These are phyloP conservation scores for Reutealis trisperma DNA, from an alignment of 345 rosid species.

Conservation along the genomic window DNA sequence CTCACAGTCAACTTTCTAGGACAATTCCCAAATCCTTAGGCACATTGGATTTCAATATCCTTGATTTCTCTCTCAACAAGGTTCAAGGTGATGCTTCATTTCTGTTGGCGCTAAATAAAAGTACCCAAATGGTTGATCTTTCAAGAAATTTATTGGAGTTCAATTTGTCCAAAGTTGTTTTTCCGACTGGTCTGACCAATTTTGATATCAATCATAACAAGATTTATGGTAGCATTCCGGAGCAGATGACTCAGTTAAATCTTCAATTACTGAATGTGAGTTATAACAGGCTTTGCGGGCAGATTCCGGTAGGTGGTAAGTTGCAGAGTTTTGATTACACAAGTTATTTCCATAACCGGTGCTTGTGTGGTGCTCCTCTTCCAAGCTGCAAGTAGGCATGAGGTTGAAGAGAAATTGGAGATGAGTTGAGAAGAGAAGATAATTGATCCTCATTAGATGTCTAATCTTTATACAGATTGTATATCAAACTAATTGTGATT, in stretches of 20 bases:
- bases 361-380: constrained; percentile 87
- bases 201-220: constrained; percentile 73
- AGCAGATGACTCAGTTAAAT: constrained; percentile 36
- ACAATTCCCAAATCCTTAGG: constrained; percentile 56
- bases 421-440: too few relatives aligned
- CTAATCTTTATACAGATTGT: too few relatives aligned
- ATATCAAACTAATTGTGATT: too few relatives aligned
- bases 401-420: too few relatives aligned
- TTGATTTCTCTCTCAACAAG: constrained; percentile 65
- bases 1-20: constrained; percentile 72
- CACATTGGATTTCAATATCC: constrained; percentile 38
- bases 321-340: constrained; percentile 57
- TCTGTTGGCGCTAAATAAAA: constrained; percentile 65
- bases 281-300: constrained; percentile 71
- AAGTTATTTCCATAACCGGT: constrained; percentile 60
- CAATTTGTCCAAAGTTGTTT: constrained; percentile 48
- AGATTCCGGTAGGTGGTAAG: constrained; percentile 60
- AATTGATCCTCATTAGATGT: too few relatives aligned
- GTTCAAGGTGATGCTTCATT: constrained; percentile 65
- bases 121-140: constrained; percentile 41
- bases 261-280: constrained; percentile 62
- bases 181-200: constrained; percentile 36
- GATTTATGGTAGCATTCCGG: constrained; percentile 60
- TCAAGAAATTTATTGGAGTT: constrained; percentile 66
- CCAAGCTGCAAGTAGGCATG: constrained; percentile 40